Conservation (phyloP, 176 grass and related monocot species). For the Oryza glaberrima region DNA sequence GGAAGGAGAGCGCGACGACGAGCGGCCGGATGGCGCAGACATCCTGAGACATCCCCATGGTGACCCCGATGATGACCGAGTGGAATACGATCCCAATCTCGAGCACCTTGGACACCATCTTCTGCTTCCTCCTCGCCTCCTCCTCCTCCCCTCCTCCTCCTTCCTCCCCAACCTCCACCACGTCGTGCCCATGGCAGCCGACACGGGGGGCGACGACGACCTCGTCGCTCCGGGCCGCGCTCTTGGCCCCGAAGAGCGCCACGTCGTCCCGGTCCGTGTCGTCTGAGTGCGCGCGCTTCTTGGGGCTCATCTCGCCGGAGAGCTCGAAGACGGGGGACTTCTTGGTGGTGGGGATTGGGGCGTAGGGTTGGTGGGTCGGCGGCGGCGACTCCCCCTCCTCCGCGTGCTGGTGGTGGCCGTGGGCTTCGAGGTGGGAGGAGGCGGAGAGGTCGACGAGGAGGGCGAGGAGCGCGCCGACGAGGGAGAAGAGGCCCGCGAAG, state of each 20-base stretch:
- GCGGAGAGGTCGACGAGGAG: conserved; percentile 92
- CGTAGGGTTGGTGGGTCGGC: conserved; percentile 42
- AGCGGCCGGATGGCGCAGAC: conserved; percentile 81
- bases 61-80: conserved; percentile 88
- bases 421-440: conserved; percentile 64
- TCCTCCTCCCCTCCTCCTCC: conserved; percentile 58
- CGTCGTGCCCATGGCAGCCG: conserved; percentile 60
- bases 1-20: conserved; percentile 84
- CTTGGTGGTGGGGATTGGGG: conserved; percentile 54
- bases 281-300: conserved; percentile 40
- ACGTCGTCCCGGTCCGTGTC: conserved; percentile 49
- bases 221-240: conserved; percentile 39
- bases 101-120: conserved; percentile 94
- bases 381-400: neutral
- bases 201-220: neutral
- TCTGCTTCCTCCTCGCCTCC: conserved; percentile 80
- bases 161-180: conserved; percentile 43
- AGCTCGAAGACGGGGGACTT: conserved; percentile 41
- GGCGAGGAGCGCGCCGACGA: conserved; percentile 84
- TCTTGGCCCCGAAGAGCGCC: conserved; percentile 51
- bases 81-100: conserved; percentile 97
- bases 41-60: conserved; percentile 92
- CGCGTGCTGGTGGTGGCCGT: conserved; percentile 17
- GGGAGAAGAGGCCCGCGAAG: conserved; percentile 80
- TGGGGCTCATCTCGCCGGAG: conserved; percentile 59